These are phyloP conservation scores for Umbellularia californica DNA, from an alignment of 164 flowering plant genomes.

Conservation along the genomic window DNA sequence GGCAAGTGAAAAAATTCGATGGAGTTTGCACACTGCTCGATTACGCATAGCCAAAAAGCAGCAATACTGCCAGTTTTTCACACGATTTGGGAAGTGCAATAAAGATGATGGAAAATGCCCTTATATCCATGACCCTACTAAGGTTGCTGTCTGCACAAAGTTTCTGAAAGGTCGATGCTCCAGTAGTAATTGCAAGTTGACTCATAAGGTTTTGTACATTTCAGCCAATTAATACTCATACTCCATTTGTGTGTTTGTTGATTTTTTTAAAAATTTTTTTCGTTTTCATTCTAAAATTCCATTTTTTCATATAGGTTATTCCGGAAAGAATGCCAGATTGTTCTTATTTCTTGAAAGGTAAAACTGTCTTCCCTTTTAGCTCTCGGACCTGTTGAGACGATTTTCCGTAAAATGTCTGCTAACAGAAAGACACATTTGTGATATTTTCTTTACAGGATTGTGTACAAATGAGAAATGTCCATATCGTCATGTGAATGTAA, in stretches of 20 bases:
- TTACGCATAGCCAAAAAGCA: slow-evolving; percentile 63
- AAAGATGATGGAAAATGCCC: slow-evolving; percentile 87
- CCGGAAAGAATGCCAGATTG: slow-evolving; percentile 99
- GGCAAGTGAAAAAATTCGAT: slow-evolving; percentile 90
- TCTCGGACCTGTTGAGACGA: neutral
- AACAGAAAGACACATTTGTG: neutral
- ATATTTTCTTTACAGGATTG: slow-evolving; percentile 41
- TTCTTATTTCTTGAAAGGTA: slow-evolving; percentile 86
- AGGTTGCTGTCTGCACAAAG: slow-evolving; percentile 93
- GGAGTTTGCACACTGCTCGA: slow-evolving; percentile 97
- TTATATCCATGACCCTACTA: slow-evolving; percentile 85
- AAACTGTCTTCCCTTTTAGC: slow-evolving; percentile 7
- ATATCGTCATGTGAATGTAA: slow-evolving; percentile 90
- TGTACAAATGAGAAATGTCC: slow-evolving; percentile 81
- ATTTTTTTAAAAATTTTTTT: neutral
- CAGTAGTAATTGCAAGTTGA: slow-evolving; percentile 68
- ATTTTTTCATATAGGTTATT: slow-evolving; percentile 57
- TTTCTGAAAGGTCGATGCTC: slow-evolving; percentile 80
- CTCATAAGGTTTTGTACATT: slow-evolving; percentile 67
- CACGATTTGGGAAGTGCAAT: slow-evolving; percentile 94
- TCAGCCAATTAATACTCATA: neutral
- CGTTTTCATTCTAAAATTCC: neutral
- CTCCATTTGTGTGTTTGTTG: neutral
- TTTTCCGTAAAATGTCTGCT: neutral
- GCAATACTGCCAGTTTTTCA: slow-evolving; percentile 89